These are phyloP conservation scores for Telopea speciosissima DNA, from an alignment of 177 flowering plant genomes.

Conservation along the genomic window DNA sequence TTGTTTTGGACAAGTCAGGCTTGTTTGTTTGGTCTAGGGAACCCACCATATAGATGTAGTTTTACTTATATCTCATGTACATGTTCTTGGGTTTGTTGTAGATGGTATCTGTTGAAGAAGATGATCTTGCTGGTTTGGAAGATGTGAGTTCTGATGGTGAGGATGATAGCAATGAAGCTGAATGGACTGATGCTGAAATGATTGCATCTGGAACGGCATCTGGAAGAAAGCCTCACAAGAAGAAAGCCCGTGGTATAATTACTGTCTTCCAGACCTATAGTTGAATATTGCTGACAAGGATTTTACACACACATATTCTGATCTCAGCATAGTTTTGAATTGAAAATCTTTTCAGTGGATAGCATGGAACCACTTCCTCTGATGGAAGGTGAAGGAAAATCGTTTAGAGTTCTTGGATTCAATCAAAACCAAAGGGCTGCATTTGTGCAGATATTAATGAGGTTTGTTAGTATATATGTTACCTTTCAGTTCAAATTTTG, in stretches of 20 bases:
- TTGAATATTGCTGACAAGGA: neutral
- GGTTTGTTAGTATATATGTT: constrained; percentile 37
- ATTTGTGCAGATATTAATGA: constrained; percentile 91
- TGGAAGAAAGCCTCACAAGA: constrained; percentile 54
- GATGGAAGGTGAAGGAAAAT: constrained; percentile 97
- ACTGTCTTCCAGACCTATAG: neutral
- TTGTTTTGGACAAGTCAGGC: too few relatives aligned
- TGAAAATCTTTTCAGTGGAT: constrained; percentile 36
- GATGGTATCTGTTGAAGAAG: constrained; percentile 97
- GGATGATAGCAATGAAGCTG: constrained; percentile 86
- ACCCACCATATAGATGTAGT: too few relatives aligned
- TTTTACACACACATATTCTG: constrained; percentile 1
- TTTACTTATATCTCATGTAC: neutral
- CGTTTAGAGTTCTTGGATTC: constrained; percentile 84
- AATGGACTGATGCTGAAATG: constrained; percentile 63
- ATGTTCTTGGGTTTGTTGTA: constrained; percentile 13
- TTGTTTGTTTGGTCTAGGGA: too few relatives aligned
- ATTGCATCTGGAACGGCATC: constrained; percentile 39
- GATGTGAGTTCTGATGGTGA: constrained; percentile 89
- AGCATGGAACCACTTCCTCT: constrained; percentile 59
- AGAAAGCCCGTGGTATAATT: constrained; percentile 68
- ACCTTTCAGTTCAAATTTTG: neutral
- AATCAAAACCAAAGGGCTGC: constrained; percentile 83
- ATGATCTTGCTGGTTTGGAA: constrained; percentile 93
- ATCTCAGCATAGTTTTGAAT: neutral